These are phyloP conservation scores for Larix kaempferi DNA, from an alignment of 75 land plant genomes.

Conservation along the genomic window DNA sequence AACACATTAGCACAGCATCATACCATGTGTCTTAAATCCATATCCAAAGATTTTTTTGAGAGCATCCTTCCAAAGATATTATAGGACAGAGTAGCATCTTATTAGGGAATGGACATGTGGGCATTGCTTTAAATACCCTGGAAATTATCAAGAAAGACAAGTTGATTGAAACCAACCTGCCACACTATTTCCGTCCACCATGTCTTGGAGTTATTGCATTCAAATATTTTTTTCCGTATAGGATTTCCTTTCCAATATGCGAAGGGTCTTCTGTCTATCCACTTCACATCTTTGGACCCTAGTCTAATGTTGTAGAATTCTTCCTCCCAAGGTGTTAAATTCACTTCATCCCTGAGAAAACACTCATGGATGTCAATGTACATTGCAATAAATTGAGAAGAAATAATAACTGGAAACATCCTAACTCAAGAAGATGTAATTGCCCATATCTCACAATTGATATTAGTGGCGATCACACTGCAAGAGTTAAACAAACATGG, in stretches of 20 bases:
- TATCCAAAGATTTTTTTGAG: no score
- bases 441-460: no score
- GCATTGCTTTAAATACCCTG: neutral
- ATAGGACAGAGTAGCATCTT: neutral
- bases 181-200: slow-evolving; percentile 55
- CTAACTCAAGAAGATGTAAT: neutral
- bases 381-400: neutral
- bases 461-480: no score
- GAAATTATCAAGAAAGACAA: neutral
- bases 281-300: no score
- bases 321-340: slow-evolving; percentile 59
- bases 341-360: slow-evolving; percentile 53
- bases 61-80: no score
- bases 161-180: slow-evolving; percentile 33
- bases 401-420: neutral
- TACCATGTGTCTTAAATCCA: no score
- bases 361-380: slow-evolving; percentile 1
- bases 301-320: slow-evolving; percentile 39
- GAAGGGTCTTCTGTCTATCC: slow-evolving; percentile 13
- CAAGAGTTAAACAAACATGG: no score
- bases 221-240: slow-evolving; percentile 38
- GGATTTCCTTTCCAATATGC: slow-evolving; percentile 89
- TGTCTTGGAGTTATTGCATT: slow-evolving; percentile 41
- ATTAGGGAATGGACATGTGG: neutral
- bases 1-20: no score